These are phyloP conservation scores for Candida endomychidarum DNA, from an alignment of 805 yeast genomes.

Conservation along the genomic window DNA sequence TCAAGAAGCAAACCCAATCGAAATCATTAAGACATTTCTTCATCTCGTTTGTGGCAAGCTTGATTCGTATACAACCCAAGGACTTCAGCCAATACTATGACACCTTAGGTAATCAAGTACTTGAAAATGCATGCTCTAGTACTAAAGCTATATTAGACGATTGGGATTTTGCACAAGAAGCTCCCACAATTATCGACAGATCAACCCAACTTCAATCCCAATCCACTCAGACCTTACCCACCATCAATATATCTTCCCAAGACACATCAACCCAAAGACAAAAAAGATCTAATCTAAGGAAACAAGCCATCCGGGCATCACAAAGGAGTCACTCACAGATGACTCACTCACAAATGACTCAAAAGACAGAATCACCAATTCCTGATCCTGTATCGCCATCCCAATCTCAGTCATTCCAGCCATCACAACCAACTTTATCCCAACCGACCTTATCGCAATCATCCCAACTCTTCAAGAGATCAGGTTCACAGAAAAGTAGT, in stretches of 20 bases:
- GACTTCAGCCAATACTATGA: constrained; percentile 3
- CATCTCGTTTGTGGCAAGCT: constrained; percentile 15
- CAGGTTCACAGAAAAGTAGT: constrained; percentile 1
- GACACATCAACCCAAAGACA: constrained; percentile 5
- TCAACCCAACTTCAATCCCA: constrained; percentile 2
- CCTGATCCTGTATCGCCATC: too few relatives aligned
- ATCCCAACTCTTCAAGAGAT: too few relatives aligned
- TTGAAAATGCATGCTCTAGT: constrained; percentile 9
- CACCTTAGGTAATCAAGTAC: constrained; percentile 2
- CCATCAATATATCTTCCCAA: constrained; percentile 18
- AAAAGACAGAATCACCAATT: not conserved
- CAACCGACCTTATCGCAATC: too few relatives aligned
- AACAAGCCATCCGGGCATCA: not conserved
- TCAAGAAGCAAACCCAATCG: constrained; percentile 10
- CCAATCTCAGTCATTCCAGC: too few relatives aligned
- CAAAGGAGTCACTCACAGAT: not conserved
- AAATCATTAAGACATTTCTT: constrained; percentile 10
- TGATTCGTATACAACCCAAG: constrained; percentile 14
- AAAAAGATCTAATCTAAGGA: constrained; percentile 6
- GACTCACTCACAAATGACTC: constrained; percentile 1
- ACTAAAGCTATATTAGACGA: constrained; percentile 15
- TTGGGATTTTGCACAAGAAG: constrained; percentile 18
- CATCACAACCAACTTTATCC: too few relatives aligned
- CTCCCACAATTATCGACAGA: constrained; percentile 8
- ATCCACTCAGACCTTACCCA: constrained; percentile 16